Evolutionary conservation across 2,329 filamentous ascomycete species (phyloP), one percentile per base, ranked within the genome.

Genomic region (Ascomycota sp.): DNA sequence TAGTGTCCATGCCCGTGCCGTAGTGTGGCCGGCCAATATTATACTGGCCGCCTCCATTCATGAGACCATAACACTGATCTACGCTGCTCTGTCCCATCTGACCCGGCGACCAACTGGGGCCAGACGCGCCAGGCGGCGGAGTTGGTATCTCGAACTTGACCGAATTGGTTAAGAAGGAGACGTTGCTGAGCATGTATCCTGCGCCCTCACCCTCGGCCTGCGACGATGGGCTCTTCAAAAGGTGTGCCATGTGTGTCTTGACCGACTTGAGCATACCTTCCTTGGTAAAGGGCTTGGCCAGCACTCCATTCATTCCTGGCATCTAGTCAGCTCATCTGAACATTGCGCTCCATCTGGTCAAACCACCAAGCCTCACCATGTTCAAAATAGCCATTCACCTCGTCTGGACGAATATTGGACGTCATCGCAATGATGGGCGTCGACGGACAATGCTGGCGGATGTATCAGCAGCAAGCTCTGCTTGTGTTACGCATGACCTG

Each of bases 371-470:
- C 52, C 75, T 60, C 65, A 89, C 85, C 89, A 56, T 92, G 85
- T 43, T 86, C 75, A 57, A 94, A 95, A 49, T 98, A 98, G 57
- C 91, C 85, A 31, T 86, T 80, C 36, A 95, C 91, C 48, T 98
- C 89, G 44, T 94, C 86, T 35, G 82, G 85, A 38, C 89, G 71
- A 38, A 98, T 95, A 47, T 95, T 98, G 4, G 86, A 94, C 3
- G 89, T 98, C 89, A 98, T 95, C 28, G 89, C 89, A 34, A 98
- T 81, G 43, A 98, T 91, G 0, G 89, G 89, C 13, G 79, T 74
- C 5, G 74, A 69, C 23, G 72, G 69, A 38, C 83, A 74, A 36
- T 86, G 81, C 45, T 93, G 80, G 31, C 86, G 73, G 39, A 98
- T 94, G 36, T 93, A 72, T 44, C 8, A 17, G 5, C 12, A n/a